A percentile compares a stretch with the other conserved stretches of the same genome.
Evolutionary conservation across 2,329 filamentous ascomycete genomes (phyloP).

Genomic region (Zymoseptoria pseudotritici): DNA sequence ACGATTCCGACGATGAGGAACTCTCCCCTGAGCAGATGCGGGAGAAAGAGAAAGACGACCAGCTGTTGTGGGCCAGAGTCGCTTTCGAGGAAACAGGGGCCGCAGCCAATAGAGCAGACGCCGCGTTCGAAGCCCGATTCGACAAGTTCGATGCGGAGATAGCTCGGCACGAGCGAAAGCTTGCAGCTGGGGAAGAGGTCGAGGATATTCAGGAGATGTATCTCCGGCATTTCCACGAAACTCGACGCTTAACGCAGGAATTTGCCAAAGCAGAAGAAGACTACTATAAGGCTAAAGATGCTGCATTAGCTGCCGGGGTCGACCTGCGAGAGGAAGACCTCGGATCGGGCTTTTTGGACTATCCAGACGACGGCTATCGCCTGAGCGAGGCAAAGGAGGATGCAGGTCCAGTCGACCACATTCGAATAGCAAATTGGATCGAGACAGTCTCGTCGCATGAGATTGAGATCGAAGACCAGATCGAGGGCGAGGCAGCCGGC

Average conservation of each 20-base stretch:
- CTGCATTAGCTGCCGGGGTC: not conserved
- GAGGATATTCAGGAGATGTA: not conserved
- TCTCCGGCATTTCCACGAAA: not conserved
- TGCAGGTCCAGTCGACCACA: not conserved
- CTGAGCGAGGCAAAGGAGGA: not conserved
- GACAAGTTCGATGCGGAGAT: not conserved
- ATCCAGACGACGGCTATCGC: not conserved
- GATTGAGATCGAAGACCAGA: not conserved
- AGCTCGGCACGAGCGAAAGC: not conserved
- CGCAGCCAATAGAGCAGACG: not conserved
- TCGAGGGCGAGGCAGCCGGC: not conserved
- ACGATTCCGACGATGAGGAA: not conserved
- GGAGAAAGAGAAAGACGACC: not conserved
- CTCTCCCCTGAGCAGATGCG: not conserved
- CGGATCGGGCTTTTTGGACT: constrained; percentile 1
- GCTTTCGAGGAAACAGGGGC: not conserved
- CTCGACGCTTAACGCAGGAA: not conserved
- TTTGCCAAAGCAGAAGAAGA: not conserved
- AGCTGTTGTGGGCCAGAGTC: not conserved
- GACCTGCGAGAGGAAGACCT: not conserved
- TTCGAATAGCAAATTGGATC: not conserved
- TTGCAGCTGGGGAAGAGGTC: not conserved
- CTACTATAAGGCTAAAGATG: not conserved
- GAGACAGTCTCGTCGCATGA: not conserved
- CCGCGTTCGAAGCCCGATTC: not conserved